phyloP scores from a whole-genome alignment of 495 filamentous ascomycete genomes.

The Parathielavia hyrcaniae region DNA sequence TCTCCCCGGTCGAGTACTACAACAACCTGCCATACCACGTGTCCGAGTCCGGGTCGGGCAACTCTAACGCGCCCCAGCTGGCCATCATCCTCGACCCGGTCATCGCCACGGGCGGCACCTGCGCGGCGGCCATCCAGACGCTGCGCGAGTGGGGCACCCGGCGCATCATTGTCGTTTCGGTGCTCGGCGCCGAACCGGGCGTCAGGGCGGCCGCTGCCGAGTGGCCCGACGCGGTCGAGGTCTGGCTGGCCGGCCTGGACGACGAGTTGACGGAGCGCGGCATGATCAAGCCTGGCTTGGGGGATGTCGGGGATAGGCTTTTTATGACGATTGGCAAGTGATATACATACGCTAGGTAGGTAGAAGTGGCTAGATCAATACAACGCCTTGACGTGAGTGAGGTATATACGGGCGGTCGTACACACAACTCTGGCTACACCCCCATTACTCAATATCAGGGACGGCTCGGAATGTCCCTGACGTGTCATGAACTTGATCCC shows the following conservation, averaged over 20 bases:
- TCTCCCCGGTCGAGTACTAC: slow-evolving; percentile 95
- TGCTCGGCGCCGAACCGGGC: slow-evolving; percentile 64
- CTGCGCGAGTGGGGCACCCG: slow-evolving; percentile 84
- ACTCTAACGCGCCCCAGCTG: slow-evolving; percentile 46
- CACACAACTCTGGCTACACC: no score
- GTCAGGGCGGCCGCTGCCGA: slow-evolving; percentile 61
- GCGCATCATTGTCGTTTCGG: slow-evolving; percentile 69
- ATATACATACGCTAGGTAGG: no score
- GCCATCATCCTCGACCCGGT: slow-evolving; percentile 87
- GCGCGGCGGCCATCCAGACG: slow-evolving; percentile 81
- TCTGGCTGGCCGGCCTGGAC: slow-evolving; percentile 82
- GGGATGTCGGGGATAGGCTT: slow-evolving; percentile 87
- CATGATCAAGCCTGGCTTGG: slow-evolving; percentile 87
- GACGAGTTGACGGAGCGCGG: slow-evolving; percentile 61
- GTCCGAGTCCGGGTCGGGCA: slow-evolving; percentile 17
- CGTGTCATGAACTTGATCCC: not conserved
- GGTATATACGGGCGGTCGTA: not conserved
- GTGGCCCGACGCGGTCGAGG: slow-evolving; percentile 67
- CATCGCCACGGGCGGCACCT: slow-evolving; percentile 88
- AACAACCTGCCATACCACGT: slow-evolving; percentile 85
- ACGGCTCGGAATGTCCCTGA: no score
- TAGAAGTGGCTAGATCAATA: not conserved
- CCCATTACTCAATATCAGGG: no score
- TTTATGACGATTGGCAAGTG: slow-evolving; percentile 93
- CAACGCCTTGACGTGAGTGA: not conserved